Evolutionary conservation across 257 asterid species (phyloP), one percentile per base, ranked within the genome.

Genomic region (Lavandula angustifolia): DNA sequence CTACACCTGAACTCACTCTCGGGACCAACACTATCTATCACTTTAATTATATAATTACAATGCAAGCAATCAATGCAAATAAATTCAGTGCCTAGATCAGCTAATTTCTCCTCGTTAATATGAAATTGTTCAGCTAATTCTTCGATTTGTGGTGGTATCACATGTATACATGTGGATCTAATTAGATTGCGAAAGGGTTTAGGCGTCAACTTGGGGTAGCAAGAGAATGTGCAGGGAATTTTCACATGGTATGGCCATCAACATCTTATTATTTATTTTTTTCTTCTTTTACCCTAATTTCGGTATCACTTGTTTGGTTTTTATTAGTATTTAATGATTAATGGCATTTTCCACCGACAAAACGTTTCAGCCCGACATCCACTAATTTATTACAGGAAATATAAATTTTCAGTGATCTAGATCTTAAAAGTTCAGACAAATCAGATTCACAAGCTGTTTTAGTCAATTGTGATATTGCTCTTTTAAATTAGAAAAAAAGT

Each of bases 281-380:
- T 0, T 22, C 1, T 22, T 22, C 27, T 22, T 22, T 56, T 73
- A 4, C 1, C 43, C 38, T 32, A 27, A 63, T 63, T 11, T 63
- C n/a, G 4, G 22, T 50, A 10, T 47, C 4, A 32, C 34, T 16
- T 48, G 6, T 48, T 47, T 8, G 1, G 3, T 22, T 12, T 60
- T 60, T 16, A 17, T 49, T 17, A 17, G 29, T 9, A 18, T 52
- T 22, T 10, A 10, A 29, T 10, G 6, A 54, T 11, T 31, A 27
- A 9, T 22, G 37, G 34, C 16, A n/a, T 47, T 47, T 52, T 66
- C 72, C 80, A 81, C 82, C 84, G 80, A 81, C 84, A 35, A 49
- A 51, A 42, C 43, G 55, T 38, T 41, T 52, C 46, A 27, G 66
- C 38, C 54, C 46, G 35, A 33, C 51, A 67, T 4, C 5, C 7